Percentiles rank a stretch among this genome's conserved stretches.
Evolutionary conservation across 495 filamentous ascomycete species (phyloP).

Genomic region (Neurospora sp.): DNA sequence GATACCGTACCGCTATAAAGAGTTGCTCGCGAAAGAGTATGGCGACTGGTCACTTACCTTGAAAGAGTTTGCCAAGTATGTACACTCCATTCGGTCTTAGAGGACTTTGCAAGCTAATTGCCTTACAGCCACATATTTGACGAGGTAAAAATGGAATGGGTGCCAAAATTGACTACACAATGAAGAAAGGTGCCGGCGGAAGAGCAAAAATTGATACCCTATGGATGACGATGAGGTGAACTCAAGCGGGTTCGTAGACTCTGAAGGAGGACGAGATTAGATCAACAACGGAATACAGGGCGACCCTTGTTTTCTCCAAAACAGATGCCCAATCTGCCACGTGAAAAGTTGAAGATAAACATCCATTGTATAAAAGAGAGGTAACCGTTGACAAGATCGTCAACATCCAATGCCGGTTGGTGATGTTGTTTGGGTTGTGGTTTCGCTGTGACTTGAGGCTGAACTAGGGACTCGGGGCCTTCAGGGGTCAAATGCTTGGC

Average conservation of each 20-base stretch:
- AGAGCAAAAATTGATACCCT: neutral
- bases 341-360: neutral
- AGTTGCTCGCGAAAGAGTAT: slow-evolving; percentile 53
- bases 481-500: neutral
- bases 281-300: neutral
- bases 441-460: neutral
- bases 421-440: neutral
- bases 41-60: slow-evolving; percentile 37
- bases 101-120: neutral
- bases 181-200: neutral
- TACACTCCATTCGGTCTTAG: neutral
- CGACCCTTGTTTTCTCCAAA: neutral
- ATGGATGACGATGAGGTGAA: neutral
- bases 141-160: slow-evolving; percentile 25
- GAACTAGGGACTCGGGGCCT: neutral
- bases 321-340: neutral
- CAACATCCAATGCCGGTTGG: neutral
- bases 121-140: slow-evolving; percentile 29
- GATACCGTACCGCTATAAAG: slow-evolving; percentile 52
- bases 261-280: neutral
- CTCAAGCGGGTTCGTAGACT: neutral
- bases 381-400: neutral
- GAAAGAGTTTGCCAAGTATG: slow-evolving; percentile 46
- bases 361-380: neutral
- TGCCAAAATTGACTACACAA: slow-evolving; percentile 4